Conservation (phyloP, 1,284 basidiomycete genomes). For the Trichosporon sp. region DNA sequence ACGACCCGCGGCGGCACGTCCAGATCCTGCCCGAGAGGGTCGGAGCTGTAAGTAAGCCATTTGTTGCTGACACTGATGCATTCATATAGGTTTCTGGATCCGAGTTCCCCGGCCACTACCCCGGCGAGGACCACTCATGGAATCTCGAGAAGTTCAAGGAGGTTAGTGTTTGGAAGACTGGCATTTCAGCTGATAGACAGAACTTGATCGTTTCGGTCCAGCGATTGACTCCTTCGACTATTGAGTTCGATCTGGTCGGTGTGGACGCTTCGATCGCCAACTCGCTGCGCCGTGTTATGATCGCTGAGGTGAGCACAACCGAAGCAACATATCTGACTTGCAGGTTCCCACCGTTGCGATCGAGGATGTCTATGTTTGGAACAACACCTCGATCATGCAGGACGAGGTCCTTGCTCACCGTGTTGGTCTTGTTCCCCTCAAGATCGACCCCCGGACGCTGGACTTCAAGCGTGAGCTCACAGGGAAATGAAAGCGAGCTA, state of each 20-base stretch:
- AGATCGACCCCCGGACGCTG: slow-evolving; percentile 67
- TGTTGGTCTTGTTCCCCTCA: slow-evolving; percentile 82
- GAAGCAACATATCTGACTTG: background rate
- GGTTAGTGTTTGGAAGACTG: slow-evolving; percentile 48
- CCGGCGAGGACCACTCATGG: slow-evolving; percentile 79
- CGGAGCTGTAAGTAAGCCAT: slow-evolving; percentile 47
- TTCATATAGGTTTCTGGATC: slow-evolving; percentile 15
- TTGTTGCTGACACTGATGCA: background rate
- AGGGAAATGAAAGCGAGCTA: background rate
- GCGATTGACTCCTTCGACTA: slow-evolving; percentile 68
- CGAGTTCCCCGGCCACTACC: slow-evolving; percentile 50
- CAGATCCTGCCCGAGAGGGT: slow-evolving; percentile 65
- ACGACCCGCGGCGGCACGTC: slow-evolving; percentile 53
- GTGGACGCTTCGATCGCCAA: slow-evolving; percentile 96
- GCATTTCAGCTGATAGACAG: slow-evolving; percentile 47
- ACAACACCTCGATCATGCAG: slow-evolving; percentile 91
- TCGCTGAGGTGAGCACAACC: slow-evolving; percentile 73
- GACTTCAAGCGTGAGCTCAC: slow-evolving; percentile 45
- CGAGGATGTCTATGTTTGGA: slow-evolving; percentile 88
- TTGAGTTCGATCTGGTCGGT: slow-evolving; percentile 94
- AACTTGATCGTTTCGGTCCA: slow-evolving; percentile 68
- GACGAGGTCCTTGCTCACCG: slow-evolving; percentile 92
- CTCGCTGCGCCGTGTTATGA: slow-evolving; percentile 82
- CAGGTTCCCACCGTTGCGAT: slow-evolving; percentile 90
- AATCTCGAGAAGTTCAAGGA: slow-evolving; percentile 66